Percentiles rank a stretch among this genome's conserved stretches.
These are phyloP conservation scores for Amphirosellinia nigrospora DNA, from an alignment of 495 filamentous ascomycete species.

Conservation along the genomic window DNA sequence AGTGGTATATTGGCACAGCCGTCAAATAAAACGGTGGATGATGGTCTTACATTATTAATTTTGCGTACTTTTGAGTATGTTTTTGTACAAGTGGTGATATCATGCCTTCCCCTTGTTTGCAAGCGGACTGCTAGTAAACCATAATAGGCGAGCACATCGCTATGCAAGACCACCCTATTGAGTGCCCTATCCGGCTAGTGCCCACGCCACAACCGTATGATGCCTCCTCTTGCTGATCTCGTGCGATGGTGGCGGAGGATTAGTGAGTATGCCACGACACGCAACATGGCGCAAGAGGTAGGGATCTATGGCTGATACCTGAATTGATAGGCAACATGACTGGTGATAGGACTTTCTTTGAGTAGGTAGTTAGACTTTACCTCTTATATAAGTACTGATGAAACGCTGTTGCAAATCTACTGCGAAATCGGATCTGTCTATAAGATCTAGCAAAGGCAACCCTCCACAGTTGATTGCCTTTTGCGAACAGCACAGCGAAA, in stretches of 20 bases:
- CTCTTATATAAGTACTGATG: slow-evolving; percentile 26
- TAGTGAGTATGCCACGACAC: not conserved
- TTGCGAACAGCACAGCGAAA: slow-evolving; percentile 11
- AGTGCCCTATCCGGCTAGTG: slow-evolving; percentile 3
- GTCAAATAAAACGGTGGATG: not conserved
- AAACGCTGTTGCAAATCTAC: slow-evolving; percentile 20
- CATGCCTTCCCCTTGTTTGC: not conserved
- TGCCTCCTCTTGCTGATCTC: not conserved
- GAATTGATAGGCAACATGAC: slow-evolving; percentile 8
- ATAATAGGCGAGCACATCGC: not conserved
- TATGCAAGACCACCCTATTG: slow-evolving; percentile 11
- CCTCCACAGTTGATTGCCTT: slow-evolving; percentile 10
- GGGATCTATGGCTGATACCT: not conserved
- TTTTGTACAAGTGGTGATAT: slow-evolving; percentile 6
- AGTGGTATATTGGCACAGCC: slow-evolving; percentile 14
- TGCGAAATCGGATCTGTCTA: slow-evolving; percentile 26
- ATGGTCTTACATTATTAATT: slow-evolving; percentile 5
- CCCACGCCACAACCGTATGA: not conserved
- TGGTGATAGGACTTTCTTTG: slow-evolving; percentile 10
- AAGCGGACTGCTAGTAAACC: not conserved
- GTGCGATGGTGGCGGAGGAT: not conserved
- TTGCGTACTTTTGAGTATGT: not conserved
- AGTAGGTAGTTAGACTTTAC: slow-evolving; percentile 26
- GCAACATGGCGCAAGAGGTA: too few relatives aligned
- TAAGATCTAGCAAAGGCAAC: slow-evolving; percentile 22